Evolutionary conservation across 1,139 yeast species (phyloP).

Genomic region (Yamadazyma siamensis): DNA sequence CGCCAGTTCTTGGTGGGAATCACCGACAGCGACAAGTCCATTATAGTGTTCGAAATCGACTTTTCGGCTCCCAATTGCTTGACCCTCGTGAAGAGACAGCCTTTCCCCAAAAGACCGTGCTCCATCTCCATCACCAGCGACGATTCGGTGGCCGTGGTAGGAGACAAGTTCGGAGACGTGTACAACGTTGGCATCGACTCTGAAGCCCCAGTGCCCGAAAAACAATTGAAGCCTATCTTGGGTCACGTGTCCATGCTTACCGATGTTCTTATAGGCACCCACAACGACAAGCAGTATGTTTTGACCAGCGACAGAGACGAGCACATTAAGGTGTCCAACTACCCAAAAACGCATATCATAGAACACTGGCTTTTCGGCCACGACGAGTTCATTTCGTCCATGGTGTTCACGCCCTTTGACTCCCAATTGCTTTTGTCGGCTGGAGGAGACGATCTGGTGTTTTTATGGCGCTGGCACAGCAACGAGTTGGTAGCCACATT

Average conservation of each 20-base stretch:
- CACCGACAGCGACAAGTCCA: constrained; percentile 82
- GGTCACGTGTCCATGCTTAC: constrained; percentile 98
- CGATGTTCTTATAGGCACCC: constrained; percentile 50
- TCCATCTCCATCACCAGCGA: constrained; percentile 71
- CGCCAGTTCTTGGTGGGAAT: constrained; percentile 61
- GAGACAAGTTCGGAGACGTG: constrained; percentile 98
- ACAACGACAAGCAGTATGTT: constrained; percentile 49
- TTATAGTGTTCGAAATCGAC: constrained; percentile 55
- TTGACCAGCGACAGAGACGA: constrained; percentile 94
- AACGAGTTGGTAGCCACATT: constrained; percentile 47
- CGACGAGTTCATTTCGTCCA: constrained; percentile 68
- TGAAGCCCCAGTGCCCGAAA: constrained; percentile 32
- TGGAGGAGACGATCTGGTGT: constrained; percentile 84
- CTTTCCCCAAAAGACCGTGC: constrained; percentile 87
- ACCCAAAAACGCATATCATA: constrained; percentile 74
- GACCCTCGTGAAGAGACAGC: constrained; percentile 61
- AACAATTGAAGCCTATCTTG: constrained; percentile 58
- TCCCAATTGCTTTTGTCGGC: constrained; percentile 60
- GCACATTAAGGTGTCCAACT: constrained; percentile 84
- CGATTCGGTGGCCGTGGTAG: constrained; percentile 57
- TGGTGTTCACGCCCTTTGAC: constrained; percentile 52
- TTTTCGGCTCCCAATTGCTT: constrained; percentile 33
- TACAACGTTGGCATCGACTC: constrained; percentile 50
- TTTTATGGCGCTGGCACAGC: constrained; percentile 73
- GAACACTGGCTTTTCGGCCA: constrained; percentile 89